Percentiles rank a stretch among this genome's conserved stretches.
Evolutionary conservation across 2,329 filamentous ascomycete genomes (phyloP).

Genomic region (Monilinia fructicola): DNA sequence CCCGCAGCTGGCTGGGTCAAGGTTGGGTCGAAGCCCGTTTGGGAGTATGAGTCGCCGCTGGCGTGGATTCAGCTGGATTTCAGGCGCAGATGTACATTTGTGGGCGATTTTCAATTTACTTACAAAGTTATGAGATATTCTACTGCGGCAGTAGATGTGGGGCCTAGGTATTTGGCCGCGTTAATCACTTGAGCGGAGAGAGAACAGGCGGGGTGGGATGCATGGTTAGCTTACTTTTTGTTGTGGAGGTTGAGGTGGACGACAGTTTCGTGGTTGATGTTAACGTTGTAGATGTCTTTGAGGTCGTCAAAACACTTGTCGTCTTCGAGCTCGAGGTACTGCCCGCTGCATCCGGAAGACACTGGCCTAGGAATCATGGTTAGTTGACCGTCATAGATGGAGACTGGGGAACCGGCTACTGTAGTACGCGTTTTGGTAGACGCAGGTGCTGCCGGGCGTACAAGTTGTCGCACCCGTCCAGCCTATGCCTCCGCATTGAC

Average conservation of each 20-base stretch:
- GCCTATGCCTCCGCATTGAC: constrained; percentile 32
- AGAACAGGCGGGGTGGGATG: too few relatives aligned
- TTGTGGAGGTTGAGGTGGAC: not conserved
- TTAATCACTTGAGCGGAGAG: not conserved
- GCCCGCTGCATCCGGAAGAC: not conserved
- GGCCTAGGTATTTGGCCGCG: not conserved
- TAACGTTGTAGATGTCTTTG: not conserved
- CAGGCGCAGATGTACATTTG: not conserved
- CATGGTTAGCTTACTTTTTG: not conserved
- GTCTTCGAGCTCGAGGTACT: not conserved
- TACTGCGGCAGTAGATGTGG: not conserved
- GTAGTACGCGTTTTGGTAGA: constrained; percentile 26
- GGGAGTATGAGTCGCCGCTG: constrained; percentile 42
- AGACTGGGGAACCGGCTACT: not conserved
- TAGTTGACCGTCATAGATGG: not conserved
- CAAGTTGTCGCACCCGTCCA: constrained; percentile 30
- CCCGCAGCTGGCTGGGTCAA: constrained; percentile 33
- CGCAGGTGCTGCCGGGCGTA: constrained; percentile 25
- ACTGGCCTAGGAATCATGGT: constrained; percentile 1
- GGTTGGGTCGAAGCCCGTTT: constrained; percentile 40
- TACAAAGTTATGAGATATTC: constrained; percentile 17
- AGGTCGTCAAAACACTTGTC: not conserved
- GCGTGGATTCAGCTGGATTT: not conserved
- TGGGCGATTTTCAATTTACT: not conserved
- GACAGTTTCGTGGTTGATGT: constrained; percentile 4